Conservation (phyloP, 2,329 filamentous ascomycete genomes). For the Claviceps sp. region DNA sequence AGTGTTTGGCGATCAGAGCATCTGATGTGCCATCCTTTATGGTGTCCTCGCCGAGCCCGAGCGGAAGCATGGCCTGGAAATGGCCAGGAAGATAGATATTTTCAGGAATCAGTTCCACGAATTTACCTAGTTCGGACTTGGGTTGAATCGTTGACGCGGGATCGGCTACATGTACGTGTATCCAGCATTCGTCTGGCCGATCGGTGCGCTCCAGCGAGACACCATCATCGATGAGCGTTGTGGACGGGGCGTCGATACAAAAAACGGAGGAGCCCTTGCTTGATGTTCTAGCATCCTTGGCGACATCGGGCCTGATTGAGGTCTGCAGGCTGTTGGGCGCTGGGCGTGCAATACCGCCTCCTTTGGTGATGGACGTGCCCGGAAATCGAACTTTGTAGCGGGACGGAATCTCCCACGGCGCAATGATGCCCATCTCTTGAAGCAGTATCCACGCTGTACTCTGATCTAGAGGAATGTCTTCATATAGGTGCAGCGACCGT, state of each 20-base stretch:
- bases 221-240: conserved; percentile 66
- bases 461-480: conserved; percentile 25
- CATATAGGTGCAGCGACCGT: conserved; percentile 47
- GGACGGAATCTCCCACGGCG: conserved; percentile 55
- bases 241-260: conserved; percentile 56
- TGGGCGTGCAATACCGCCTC: conserved; percentile 26
- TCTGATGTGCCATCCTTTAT: conserved; percentile 19
- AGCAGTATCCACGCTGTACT: conserved; percentile 50
- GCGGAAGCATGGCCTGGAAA: conserved; percentile 43
- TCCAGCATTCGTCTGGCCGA: conserved; percentile 47
- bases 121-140: conserved; percentile 42
- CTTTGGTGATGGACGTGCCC: conserved; percentile 27
- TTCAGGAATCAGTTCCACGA: conserved; percentile 46
- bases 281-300: conserved; percentile 39
- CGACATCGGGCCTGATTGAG: conserved; percentile 28
- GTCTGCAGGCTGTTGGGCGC: conserved; percentile 18
- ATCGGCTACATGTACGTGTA: conserved; percentile 68
- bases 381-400: conserved; percentile 48
- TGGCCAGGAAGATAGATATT: conserved; percentile 49
- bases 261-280: conserved; percentile 49
- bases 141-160: conserved; percentile 56
- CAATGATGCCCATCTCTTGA: conserved; percentile 60
- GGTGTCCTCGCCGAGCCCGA: conserved; percentile 16
- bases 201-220: conserved; percentile 53
- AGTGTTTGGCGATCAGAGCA: conserved; percentile 36